These are phyloP conservation scores for Calamus simplicifolius DNA, from an alignment of 176 grass and related monocot genomes.

Conservation along the genomic window DNA sequence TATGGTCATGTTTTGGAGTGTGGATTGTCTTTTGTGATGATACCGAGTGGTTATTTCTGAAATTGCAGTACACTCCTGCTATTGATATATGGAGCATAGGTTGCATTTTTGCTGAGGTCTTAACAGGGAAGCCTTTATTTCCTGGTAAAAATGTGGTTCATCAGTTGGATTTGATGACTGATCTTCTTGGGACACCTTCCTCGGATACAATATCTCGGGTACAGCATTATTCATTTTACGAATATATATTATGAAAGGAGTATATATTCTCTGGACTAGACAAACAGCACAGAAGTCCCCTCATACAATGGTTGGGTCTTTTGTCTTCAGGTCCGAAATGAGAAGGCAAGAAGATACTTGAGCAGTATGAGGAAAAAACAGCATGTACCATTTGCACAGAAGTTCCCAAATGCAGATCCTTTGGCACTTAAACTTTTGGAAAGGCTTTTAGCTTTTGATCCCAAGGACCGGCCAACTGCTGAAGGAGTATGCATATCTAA, in stretches of 20 bases:
- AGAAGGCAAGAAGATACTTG: conserved; percentile 86
- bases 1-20: conserved; percentile 2
- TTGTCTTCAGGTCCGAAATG: conserved; percentile 62
- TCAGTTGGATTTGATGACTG: conserved; percentile 96
- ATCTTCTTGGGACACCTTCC: conserved; percentile 83
- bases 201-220: conserved; percentile 67
- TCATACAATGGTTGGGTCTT: neutral
- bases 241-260: too few species aligned
- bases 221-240: neutral
- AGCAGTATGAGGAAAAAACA: conserved; percentile 75
- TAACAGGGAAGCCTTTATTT: conserved; percentile 94
- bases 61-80: conserved; percentile 79
- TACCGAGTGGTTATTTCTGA: conserved; percentile 24
- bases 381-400: conserved; percentile 63
- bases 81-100: conserved; percentile 99
- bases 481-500: conserved; percentile 46
- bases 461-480: conserved; percentile 87
- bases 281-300: too few species aligned
- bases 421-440: conserved; percentile 70
- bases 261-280: too few species aligned
- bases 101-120: conserved; percentile 95
- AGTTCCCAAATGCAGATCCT: conserved; percentile 86
- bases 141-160: conserved; percentile 99
- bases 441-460: conserved; percentile 91
- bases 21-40: neutral